These are phyloP conservation scores for Picea mariana DNA, from an alignment of 83 land plant genomes.

Conservation along the genomic window DNA sequence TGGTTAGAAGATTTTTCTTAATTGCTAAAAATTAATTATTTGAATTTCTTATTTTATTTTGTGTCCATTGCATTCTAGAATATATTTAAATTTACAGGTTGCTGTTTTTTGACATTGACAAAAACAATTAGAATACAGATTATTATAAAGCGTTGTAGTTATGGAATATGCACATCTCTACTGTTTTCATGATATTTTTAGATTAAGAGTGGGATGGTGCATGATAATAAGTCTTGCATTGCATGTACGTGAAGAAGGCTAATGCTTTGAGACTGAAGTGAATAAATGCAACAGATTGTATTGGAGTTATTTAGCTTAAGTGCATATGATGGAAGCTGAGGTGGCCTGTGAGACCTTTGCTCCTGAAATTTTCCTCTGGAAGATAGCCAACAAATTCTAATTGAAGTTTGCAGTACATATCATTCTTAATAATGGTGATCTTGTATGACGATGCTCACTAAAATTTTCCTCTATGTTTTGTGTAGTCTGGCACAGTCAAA, in stretches of 20 bases:
- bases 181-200: neutral
- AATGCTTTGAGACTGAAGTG: neutral
- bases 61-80: neutral
- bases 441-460: too few relatives aligned
- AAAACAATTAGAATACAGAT: too few relatives aligned
- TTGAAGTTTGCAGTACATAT: slow-evolving; percentile 4
- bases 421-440: neutral
- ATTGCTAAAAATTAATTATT: neutral
- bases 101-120: neutral
- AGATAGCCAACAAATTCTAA: neutral
- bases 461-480: too few relatives aligned
- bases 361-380: neutral
- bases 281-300: neutral
- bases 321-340: neutral
- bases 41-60: neutral
- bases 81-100: neutral
- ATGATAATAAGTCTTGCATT: neutral
- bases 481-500: too few relatives aligned
- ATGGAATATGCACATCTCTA: neutral
- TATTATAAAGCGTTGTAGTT: too few relatives aligned
- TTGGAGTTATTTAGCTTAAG: neutral
- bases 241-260: neutral
- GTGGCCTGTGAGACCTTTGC: neutral
- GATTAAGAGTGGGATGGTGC: neutral
- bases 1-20: slow-evolving; percentile 47